Percentiles rank a stretch among this genome's conserved stretches.
Conservation (phyloP, 352 stramenopile species). For the Poterioochromonas sp. region DNA sequence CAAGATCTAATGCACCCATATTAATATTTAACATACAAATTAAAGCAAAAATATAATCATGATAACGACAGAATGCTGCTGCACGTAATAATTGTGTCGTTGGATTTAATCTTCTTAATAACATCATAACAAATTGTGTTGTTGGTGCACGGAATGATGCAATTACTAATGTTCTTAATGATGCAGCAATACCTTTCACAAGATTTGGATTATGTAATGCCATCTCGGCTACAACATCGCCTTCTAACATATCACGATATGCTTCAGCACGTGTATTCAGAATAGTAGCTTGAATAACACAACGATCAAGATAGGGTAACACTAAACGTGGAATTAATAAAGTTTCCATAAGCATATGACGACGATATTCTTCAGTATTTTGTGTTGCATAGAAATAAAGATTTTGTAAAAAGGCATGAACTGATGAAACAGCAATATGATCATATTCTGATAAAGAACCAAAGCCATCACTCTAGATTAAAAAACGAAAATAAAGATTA, state of each 20-base stretch:
- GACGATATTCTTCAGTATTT: slow-evolving; percentile 43
- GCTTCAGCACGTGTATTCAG: slow-evolving; percentile 38
- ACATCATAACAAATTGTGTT: slow-evolving; percentile 48
- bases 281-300: slow-evolving; percentile 22
- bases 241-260: slow-evolving; percentile 32
- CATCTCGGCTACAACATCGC: slow-evolving; percentile 25
- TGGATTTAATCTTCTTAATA: slow-evolving; percentile 48
- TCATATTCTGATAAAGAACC: slow-evolving; percentile 26
- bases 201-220: slow-evolving; percentile 40
- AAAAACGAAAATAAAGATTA: neutral
- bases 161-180: slow-evolving; percentile 49
- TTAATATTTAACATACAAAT: slow-evolving; percentile 52
- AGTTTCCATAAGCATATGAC: slow-evolving; percentile 49
- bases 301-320: slow-evolving; percentile 48
- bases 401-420: slow-evolving; percentile 41
- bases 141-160: slow-evolving; percentile 49
- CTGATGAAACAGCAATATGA: slow-evolving; percentile 18
- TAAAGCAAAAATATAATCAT: slow-evolving; percentile 51
- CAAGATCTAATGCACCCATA: slow-evolving; percentile 51
- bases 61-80: slow-evolving; percentile 43
- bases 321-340: slow-evolving; percentile 47
- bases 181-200: slow-evolving; percentile 44
- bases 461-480: neutral
- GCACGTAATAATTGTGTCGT: slow-evolving; percentile 46
- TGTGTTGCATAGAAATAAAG: slow-evolving; percentile 48